Evolutionary conservation across 2,329 filamentous ascomycete genomes (phyloP), one percentile per base, ranked within the genome.

Genomic region (Beauveria australis): DNA sequence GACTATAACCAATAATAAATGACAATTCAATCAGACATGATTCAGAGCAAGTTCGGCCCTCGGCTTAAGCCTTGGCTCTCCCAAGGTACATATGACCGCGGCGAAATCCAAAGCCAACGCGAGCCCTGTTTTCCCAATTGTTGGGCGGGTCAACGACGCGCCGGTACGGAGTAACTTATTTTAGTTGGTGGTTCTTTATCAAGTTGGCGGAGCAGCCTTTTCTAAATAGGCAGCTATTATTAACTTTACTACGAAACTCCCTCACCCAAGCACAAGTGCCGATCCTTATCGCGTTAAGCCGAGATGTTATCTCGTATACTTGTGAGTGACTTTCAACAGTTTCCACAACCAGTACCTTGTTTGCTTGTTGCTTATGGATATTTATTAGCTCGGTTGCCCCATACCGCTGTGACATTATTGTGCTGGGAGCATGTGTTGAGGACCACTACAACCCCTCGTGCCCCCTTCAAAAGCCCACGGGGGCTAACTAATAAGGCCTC

Each of bases 301-400:
- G 58, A 60, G 49, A 52, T n/a, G 24, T 30, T 18, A 48, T 47
- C 30, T 28, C 6, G 19, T 19, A 18, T 28, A 60, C 58, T 48
- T 60, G 1, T 0, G 51, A 54, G 58, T 60, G 58, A 63, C 58
- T 67, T 63, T 63, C 66, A 19, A 28, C 49, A 37, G 22, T 41
- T 44, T 19, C 22, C 54, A 26, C 24, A 22, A 47, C 43, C 47
- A 6, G 55, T 58, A 58, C 44, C 19, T 22, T 22, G 22, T 33
- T 30, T 33, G 33, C 33, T 37, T 14, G 33, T 16, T 37, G 1
- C 14, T 37, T 37, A 37, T 37, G 19, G 14, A 26, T n/a, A 47
- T 22, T 18, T 12, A 30, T 10, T 12, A 30, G 55, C 48, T 46
- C 26, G 16, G 24, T 33, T 33, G 37, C 47, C 56, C 56, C 47